These are phyloP conservation scores for Eleusine coracana DNA, from an alignment of 176 grass and related monocot genomes.

Conservation along the genomic window DNA sequence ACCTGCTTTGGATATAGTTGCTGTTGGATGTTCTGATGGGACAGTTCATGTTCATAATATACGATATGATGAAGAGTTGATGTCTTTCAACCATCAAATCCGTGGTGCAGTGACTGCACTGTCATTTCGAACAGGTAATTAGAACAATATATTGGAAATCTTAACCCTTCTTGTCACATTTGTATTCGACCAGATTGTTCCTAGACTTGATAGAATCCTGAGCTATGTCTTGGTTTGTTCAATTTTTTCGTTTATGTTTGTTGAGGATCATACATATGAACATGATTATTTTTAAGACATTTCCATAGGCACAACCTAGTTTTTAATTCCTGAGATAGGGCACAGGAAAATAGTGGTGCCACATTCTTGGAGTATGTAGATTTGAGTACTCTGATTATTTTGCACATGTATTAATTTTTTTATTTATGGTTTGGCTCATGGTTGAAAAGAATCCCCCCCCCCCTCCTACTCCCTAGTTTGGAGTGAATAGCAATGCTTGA, in stretches of 20 bases:
- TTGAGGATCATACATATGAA: conserved; percentile 14
- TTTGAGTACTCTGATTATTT: background rate
- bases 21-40: conserved; percentile 87
- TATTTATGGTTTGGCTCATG: background rate
- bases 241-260: conserved; percentile 5
- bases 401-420: background rate
- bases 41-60: conserved; percentile 91
- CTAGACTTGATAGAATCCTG: background rate
- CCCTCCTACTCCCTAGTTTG: conserved; percentile 12
- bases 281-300: background rate
- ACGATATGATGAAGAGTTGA: conserved; percentile 72
- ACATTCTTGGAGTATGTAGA: background rate
- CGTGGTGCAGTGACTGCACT: conserved; percentile 91
- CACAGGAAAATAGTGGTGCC: background rate
- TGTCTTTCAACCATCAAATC: conserved; percentile 88
- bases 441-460: background rate
- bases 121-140: conserved; percentile 93
- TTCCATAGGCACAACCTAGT: background rate
- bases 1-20: conserved; percentile 87
- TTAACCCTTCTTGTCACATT: background rate
- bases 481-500: background rate
- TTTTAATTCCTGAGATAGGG: conserved; percentile 7
- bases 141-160: conserved; percentile 4
- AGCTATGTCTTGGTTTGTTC: background rate
- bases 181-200: conserved; percentile 4